These are phyloP conservation scores for Chalciporus piperatus DNA, from an alignment of 768 basidiomycete genomes.

Conservation along the genomic window DNA sequence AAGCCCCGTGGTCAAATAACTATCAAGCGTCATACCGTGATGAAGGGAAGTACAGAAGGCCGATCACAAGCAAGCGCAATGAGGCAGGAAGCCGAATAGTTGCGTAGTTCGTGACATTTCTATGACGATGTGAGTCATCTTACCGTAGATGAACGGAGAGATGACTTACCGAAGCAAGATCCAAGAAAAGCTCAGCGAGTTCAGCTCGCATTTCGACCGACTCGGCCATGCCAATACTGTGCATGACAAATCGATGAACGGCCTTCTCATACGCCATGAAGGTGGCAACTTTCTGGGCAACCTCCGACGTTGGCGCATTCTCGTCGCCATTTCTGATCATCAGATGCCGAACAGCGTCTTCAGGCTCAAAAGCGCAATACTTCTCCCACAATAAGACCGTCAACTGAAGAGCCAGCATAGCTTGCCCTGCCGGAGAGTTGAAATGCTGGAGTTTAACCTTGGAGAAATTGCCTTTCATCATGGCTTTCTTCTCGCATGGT, in stretches of 20 bases:
- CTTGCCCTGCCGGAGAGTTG: slow-evolving; percentile 34
- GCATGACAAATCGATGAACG: slow-evolving; percentile 44
- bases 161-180: slow-evolving; percentile 39
- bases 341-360: slow-evolving; percentile 42
- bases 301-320: slow-evolving; percentile 25
- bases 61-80: slow-evolving; percentile 43
- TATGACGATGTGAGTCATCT: slow-evolving; percentile 19
- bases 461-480: slow-evolving; percentile 27
- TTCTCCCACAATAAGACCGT: slow-evolving; percentile 38
- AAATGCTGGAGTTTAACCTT: slow-evolving; percentile 34
- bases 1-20: neutral
- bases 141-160: neutral
- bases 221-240: slow-evolving; percentile 24
- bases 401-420: slow-evolving; percentile 46
- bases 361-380: slow-evolving; percentile 41
- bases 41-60: slow-evolving; percentile 34
- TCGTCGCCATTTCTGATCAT: slow-evolving; percentile 30
- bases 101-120: slow-evolving; percentile 45
- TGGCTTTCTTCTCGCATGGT: slow-evolving; percentile 27
- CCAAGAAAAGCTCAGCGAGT: slow-evolving; percentile 43
- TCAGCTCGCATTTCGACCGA: slow-evolving; percentile 20
- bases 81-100: slow-evolving; percentile 42
- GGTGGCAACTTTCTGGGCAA: slow-evolving; percentile 24
- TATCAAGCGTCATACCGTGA: slow-evolving; percentile 14
- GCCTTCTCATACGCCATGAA: slow-evolving; percentile 37